phyloP scores from a whole-genome alignment of 768 basidiomycete genomes.

The Boletus reticulatus region DNA sequence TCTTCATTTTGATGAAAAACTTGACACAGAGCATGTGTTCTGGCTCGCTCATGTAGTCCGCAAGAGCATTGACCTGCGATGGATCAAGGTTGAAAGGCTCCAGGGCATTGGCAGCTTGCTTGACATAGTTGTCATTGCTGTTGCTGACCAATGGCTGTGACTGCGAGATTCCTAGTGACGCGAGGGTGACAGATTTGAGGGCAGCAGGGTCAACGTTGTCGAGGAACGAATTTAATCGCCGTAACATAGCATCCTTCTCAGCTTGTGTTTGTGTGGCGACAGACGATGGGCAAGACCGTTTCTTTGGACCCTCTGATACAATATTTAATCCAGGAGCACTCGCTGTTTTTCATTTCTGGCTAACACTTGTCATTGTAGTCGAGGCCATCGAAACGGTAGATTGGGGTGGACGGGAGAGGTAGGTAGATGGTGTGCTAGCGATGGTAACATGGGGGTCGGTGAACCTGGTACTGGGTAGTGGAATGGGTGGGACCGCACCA shows the following conservation, averaged over 20 bases:
- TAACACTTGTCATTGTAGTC: not conserved
- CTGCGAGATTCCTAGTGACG: not conserved
- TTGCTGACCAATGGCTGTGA: not conserved
- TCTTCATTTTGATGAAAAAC: too few species aligned
- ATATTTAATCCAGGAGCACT: not conserved
- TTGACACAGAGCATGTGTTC: too few species aligned
- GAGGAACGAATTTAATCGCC: not conserved
- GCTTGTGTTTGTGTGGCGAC: not conserved
- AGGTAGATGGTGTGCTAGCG: not conserved
- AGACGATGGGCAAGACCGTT: not conserved
- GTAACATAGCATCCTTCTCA: not conserved
- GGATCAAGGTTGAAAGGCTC: not conserved
- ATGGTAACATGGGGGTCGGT: not conserved
- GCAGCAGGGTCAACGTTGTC: not conserved
- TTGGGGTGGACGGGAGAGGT: not conserved
- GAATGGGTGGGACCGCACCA: not conserved
- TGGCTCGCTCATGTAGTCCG: not conserved
- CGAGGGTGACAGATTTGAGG: not conserved
- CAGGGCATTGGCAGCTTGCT: not conserved
- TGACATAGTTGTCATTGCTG: not conserved
- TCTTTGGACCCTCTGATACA: not conserved
- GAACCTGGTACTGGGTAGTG: not conserved
- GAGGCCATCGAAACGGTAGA: not conserved
- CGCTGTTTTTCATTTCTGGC: not conserved
- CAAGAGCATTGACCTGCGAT: not conserved